phyloP scores from a whole-genome alignment of 2,329 filamentous ascomycete genomes.

The Monascus ruber region DNA sequence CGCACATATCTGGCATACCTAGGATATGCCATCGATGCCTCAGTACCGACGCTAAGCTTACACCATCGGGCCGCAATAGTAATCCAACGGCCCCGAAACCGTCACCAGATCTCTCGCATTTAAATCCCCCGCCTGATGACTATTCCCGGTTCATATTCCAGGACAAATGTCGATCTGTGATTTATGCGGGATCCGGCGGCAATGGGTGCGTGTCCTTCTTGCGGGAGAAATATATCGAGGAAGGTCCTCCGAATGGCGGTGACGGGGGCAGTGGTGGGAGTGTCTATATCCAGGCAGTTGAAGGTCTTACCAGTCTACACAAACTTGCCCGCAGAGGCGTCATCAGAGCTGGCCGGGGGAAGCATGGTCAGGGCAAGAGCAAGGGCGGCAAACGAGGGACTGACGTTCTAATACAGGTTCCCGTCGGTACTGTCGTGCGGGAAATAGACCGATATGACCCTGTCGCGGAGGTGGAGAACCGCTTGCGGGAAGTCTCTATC shows the following conservation, averaged over 20 bases:
- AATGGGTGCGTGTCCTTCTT: slow-evolving; percentile 91
- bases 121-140: slow-evolving; percentile 75
- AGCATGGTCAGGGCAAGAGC: slow-evolving; percentile 37
- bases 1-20: slow-evolving; percentile 3
- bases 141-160: slow-evolving; percentile 75
- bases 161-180: slow-evolving; percentile 67
- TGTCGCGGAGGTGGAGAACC: slow-evolving; percentile 52
- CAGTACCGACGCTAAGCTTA: slow-evolving; percentile 7
- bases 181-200: slow-evolving; percentile 72
- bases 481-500: slow-evolving; percentile 5
- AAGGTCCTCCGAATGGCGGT: slow-evolving; percentile 87
- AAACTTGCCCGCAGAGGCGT: slow-evolving; percentile 72
- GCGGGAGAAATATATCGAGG: slow-evolving; percentile 76
- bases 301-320: slow-evolving; percentile 83
- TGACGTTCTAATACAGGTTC: slow-evolving; percentile 79
- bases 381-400: slow-evolving; percentile 64
- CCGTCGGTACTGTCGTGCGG: slow-evolving; percentile 79
- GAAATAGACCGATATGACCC: slow-evolving; percentile 74
- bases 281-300: slow-evolving; percentile 86
- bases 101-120: slow-evolving; percentile 37
- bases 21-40: slow-evolving; percentile 11
- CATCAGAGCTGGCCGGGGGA: slow-evolving; percentile 34
- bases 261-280: slow-evolving; percentile 87
- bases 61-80: slow-evolving; percentile 3
- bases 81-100: slow-evolving; percentile 7